phyloP scores from a whole-genome alignment of 202 grass and related monocot genomes.

The Eragrostis tef region DNA sequence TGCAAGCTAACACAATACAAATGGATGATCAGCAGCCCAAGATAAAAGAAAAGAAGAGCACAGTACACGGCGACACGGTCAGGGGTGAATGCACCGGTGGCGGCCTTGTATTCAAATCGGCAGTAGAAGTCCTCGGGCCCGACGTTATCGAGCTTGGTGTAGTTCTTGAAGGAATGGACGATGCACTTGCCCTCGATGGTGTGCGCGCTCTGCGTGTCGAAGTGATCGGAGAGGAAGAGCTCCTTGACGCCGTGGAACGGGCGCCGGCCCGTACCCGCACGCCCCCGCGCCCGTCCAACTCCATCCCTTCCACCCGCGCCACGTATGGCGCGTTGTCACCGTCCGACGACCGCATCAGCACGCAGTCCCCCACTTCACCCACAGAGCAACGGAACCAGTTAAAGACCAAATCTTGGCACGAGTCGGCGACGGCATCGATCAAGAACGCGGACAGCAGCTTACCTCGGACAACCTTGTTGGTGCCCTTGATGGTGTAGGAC shows the following conservation, averaged over 20 bases:
- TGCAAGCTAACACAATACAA: not conserved
- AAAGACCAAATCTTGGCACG: slow-evolving; percentile 40
- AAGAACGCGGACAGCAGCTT: slow-evolving; percentile 18
- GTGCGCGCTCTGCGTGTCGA: slow-evolving; percentile 81
- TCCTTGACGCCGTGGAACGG: slow-evolving; percentile 91
- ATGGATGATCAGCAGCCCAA: slow-evolving; percentile 4
- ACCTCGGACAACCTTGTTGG: slow-evolving; percentile 87
- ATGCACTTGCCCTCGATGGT: slow-evolving; percentile 86
- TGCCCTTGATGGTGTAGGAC: slow-evolving; percentile 87
- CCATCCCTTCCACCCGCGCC: slow-evolving; percentile 71
- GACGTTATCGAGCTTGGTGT: slow-evolving; percentile 91
- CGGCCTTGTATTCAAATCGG: slow-evolving; percentile 84
- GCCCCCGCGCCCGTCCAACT: slow-evolving; percentile 69
- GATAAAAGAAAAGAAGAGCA: not conserved
- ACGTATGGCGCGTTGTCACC: slow-evolving; percentile 75
- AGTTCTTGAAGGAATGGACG: slow-evolving; percentile 88
- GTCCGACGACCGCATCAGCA: slow-evolving; percentile 77
- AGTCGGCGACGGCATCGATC: not conserved
- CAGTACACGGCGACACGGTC: slow-evolving; percentile 85
- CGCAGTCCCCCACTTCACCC: slow-evolving; percentile 67
- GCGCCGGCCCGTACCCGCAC: slow-evolving; percentile 67
- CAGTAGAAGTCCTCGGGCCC: slow-evolving; percentile 84
- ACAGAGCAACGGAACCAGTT: not conserved
- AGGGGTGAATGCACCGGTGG: slow-evolving; percentile 74
- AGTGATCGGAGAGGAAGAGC: slow-evolving; percentile 89